Base-by-base conservation (phyloP, 192 early-diverging fungal species). In the Backusella macrospora region DNA sequence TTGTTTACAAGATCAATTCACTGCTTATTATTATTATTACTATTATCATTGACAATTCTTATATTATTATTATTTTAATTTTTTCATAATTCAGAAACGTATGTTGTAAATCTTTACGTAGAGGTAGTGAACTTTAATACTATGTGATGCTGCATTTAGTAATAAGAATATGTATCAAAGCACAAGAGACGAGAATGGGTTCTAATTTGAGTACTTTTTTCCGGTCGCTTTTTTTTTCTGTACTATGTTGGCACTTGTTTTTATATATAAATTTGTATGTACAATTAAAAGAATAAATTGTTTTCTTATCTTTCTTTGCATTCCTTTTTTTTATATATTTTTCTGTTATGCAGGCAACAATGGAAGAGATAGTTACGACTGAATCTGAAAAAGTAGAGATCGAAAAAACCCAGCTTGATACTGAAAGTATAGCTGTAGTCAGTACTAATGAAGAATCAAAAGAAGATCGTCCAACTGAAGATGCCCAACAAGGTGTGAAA, bases 301-400 rank as follows among this genome's bases (percentile, higher is more conserved):
- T 9, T 49, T 49, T n/a, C 9, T 18, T 49, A 55, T 55, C 23
- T 23, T 55, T 55, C 18, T 26, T 55, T 21, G 2, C 49, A 21
- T 55, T 55, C 49, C 21, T 55, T 55, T 55, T 42, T 55, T 13
- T 55, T 21, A 55, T 6, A 55, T 23, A 55, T 55, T 55, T n/a
- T n/a, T n/a, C n/a, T n/a, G n/a, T n/a, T n/a, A n/a, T n/a, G n/a
- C n/a, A 21, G 23, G 18, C n/a, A 55, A 55, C 21, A 55, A 55
- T 55, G 49, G 49, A 55, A 3, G 49, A 55, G n/a, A n/a, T n/a
- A n/a, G n/a, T n/a, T n/a, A n/a, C n/a, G n/a, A n/a, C n/a, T n/a
- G n/a, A n/a, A n/a, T n/a, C n/a, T n/a, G n/a, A n/a, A n/a, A n/a
- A n/a, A n/a, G n/a, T n/a, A 23, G 23, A 55, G n/a, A 8, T 59